phyloP scores from a whole-genome alignment of 1,284 basidiomycete genomes.

The Tetrapyrgos nigripes region DNA sequence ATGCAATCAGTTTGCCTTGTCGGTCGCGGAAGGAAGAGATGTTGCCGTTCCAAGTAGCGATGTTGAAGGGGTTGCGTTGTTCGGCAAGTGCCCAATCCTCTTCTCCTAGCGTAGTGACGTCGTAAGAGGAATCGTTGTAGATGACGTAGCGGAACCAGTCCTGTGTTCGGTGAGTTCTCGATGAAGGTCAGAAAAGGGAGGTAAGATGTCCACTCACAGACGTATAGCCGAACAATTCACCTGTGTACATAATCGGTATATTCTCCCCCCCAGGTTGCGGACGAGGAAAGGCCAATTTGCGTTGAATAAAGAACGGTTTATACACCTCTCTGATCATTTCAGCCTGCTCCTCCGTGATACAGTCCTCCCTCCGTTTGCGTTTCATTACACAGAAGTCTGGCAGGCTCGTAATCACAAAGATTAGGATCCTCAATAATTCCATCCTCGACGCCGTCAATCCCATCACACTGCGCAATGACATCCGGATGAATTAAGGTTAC shows the following conservation, averaged over 20 bases:
- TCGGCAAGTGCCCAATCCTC: slow-evolving; percentile 7
- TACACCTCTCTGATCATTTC: slow-evolving; percentile 38
- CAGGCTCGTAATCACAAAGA: slow-evolving; percentile 38
- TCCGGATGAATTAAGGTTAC: slow-evolving; percentile 13
- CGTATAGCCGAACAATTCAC: slow-evolving; percentile 12
- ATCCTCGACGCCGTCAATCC: slow-evolving; percentile 37
- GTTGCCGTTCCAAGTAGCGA: slow-evolving; percentile 25
- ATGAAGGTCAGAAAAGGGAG: neutral
- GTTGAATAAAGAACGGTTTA: slow-evolving; percentile 33
- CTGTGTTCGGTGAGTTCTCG: slow-evolving; percentile 5
- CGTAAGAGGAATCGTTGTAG: slow-evolving; percentile 9
- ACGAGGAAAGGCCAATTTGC: slow-evolving; percentile 21
- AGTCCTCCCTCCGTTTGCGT: slow-evolving; percentile 32
- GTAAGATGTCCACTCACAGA: neutral
- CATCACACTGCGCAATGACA: slow-evolving; percentile 15
- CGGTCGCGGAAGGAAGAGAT: slow-evolving; percentile 23
- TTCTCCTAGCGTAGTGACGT: slow-evolving; percentile 12
- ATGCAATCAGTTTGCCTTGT: slow-evolving; percentile 25
- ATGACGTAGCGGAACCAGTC: slow-evolving; percentile 22
- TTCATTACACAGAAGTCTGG: slow-evolving; percentile 33
- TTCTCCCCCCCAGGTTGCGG: slow-evolving; percentile 32
- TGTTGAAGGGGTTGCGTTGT: slow-evolving; percentile 19
- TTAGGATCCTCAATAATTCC: slow-evolving; percentile 41
- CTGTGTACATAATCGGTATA: slow-evolving; percentile 8
- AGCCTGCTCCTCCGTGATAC: slow-evolving; percentile 39